A percentile compares a stretch with the other conserved stretches of the same genome.
phyloP scores from a whole-genome alignment of 305 asterid genomes.

The Fraxinus angustifolia region DNA sequence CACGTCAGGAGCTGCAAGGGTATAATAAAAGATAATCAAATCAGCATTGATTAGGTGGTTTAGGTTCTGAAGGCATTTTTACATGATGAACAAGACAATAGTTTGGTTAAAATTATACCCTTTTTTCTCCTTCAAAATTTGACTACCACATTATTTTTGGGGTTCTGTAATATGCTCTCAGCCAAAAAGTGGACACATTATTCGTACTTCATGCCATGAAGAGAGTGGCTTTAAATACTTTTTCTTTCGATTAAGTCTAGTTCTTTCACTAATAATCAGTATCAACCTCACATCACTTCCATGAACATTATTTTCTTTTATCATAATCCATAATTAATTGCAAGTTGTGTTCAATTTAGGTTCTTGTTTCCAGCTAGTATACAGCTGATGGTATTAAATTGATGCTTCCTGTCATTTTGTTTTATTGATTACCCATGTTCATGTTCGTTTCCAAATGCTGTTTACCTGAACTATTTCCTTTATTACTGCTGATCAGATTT shows the following conservation, averaged over 20 bases:
- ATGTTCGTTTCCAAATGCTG: background rate
- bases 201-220: background rate
- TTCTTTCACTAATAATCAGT: background rate
- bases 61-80: background rate
- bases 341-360: background rate
- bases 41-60: background rate
- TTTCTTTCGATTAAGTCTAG: background rate
- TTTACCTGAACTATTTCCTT: background rate
- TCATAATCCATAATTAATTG: background rate
- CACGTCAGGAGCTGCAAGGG: background rate
- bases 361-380: background rate
- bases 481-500: background rate
- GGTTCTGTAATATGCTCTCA: background rate
- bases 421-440: background rate
- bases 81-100: background rate
- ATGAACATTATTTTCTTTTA: background rate
- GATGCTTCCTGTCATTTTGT: background rate
- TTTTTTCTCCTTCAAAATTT: background rate
- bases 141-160: background rate
- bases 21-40: background rate
- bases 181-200: background rate
- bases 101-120: background rate
- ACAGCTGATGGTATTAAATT: background rate
- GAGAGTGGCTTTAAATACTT: background rate
- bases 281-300: background rate